Percentiles rank a stretch among this genome's conserved stretches.
These are phyloP conservation scores for Seminavis robusta DNA, from an alignment of 108 stramenopile genomes.

Conservation along the genomic window DNA sequence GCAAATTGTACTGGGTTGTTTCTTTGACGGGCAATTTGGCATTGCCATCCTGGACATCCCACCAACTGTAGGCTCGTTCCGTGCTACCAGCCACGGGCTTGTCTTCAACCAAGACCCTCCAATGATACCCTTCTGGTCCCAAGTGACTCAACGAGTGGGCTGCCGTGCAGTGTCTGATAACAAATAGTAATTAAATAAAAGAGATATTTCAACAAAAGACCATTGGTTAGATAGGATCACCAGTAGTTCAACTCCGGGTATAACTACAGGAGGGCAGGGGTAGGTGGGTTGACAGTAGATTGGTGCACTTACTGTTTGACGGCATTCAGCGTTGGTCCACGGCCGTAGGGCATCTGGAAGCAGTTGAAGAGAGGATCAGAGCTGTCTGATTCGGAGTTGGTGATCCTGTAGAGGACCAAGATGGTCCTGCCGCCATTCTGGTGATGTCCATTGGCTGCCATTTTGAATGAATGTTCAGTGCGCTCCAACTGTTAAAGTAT, in stretches of 20 bases:
- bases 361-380: conserved; percentile 52
- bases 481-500: no score
- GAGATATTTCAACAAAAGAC: not conserved
- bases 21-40: conserved; percentile 78
- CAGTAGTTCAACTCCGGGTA: no score
- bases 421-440: conserved; percentile 11
- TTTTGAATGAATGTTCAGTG: no score
- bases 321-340: conserved; percentile 50
- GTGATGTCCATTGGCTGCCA: no score
- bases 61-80: conserved; percentile 60
- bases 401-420: conserved; percentile 45
- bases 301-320: conserved; percentile 58
- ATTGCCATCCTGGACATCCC: conserved; percentile 89
- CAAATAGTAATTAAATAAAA: not conserved
- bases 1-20: conserved; percentile 48
- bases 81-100: conserved; percentile 25
- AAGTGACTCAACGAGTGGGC: conserved; percentile 42
- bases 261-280: not conserved
- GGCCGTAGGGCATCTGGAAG: conserved; percentile 59
- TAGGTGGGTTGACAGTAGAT: not conserved
- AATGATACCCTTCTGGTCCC: conserved; percentile 81
- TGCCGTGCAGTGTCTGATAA: conserved; percentile 48
- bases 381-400: conserved; percentile 44
- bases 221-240: not conserved
- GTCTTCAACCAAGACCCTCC: conserved; percentile 84